phyloP scores from a whole-genome alignment of 2,329 filamentous ascomycete species.

The Apiospora saccharicola region DNA sequence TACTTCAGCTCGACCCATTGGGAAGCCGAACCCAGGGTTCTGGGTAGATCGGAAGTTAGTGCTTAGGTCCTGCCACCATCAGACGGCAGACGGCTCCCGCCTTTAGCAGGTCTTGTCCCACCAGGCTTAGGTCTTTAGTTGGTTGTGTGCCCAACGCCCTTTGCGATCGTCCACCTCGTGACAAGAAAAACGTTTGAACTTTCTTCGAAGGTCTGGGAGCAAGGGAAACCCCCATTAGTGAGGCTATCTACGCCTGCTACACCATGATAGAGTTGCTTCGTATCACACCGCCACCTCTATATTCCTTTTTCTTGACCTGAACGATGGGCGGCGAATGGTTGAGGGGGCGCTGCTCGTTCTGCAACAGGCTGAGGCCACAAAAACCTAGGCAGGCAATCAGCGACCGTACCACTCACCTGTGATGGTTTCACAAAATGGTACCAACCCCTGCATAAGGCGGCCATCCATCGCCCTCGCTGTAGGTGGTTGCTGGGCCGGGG shows the following conservation, averaged over 20 bases:
- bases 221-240: neutral
- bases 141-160: neutral
- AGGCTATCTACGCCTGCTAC: neutral
- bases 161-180: neutral
- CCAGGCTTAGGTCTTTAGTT: neutral
- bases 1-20: neutral
- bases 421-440: neutral
- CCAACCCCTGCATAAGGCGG: neutral
- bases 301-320: neutral
- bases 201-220: neutral
- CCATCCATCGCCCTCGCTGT: neutral
- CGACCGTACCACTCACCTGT: neutral
- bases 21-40: neutral
- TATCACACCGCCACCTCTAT: neutral
- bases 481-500: neutral
- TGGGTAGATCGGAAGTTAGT: constrained; percentile 13
- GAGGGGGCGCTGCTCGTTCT: neutral
- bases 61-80: constrained; percentile 1
- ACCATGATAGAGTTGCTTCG: neutral
- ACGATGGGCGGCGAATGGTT: neutral
- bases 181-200: neutral
- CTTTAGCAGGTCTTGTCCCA: neutral
- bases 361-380: neutral
- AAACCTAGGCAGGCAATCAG: neutral
- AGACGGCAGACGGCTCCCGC: constrained; percentile 12